phyloP scores from a whole-genome alignment of 345 rosid genomes.

The Murraya paniculata region DNA sequence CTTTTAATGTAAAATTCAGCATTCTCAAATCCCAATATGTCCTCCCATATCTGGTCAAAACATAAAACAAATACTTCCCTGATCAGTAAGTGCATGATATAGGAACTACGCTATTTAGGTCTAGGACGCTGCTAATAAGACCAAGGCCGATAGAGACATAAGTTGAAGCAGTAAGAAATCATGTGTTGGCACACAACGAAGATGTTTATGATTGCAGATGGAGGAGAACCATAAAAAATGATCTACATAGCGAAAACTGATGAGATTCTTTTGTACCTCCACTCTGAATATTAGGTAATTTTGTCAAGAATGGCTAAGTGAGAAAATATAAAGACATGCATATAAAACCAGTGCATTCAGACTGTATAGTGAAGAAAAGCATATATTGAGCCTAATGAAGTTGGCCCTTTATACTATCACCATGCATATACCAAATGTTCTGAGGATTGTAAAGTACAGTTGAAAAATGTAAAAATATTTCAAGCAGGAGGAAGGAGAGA shows the following conservation, averaged over 20 bases:
- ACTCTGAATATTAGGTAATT: background rate
- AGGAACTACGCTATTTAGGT: background rate
- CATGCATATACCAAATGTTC: background rate
- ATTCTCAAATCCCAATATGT: constrained; percentile 89
- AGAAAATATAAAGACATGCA: background rate
- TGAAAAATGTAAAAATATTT: background rate
- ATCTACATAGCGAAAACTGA: background rate
- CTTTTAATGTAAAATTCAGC: constrained; percentile 84
- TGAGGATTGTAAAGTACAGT: background rate
- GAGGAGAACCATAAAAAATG: background rate
- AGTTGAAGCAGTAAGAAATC: background rate
- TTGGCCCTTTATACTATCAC: background rate
- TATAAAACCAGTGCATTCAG: background rate
- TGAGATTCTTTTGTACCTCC: background rate
- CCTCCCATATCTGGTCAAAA: constrained; percentile 82
- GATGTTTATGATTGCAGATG: background rate
- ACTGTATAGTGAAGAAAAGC: background rate
- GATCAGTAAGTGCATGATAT: background rate
- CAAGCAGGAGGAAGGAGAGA: no score
- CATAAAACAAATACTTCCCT: background rate
- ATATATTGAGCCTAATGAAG: background rate
- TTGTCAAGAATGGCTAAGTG: background rate
- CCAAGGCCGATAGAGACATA: background rate
- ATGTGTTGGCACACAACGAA: background rate
- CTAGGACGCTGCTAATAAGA: background rate